These are phyloP conservation scores for Meripilus lineatus DNA, from an alignment of 1,284 basidiomycete genomes.

Conservation along the genomic window DNA sequence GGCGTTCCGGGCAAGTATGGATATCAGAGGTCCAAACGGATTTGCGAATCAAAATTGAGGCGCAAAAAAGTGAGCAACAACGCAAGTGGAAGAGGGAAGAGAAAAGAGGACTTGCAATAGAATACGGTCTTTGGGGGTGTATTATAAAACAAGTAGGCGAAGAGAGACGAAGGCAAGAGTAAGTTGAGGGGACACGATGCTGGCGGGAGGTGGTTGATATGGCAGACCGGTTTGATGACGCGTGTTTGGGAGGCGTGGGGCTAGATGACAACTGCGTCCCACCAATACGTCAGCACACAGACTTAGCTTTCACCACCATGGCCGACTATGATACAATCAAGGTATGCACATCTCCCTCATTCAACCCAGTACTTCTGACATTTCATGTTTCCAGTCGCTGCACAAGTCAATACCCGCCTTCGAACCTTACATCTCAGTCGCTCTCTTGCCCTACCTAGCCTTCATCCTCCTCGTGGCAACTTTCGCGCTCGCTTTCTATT, in stretches of 20 bases:
- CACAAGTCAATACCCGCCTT: conserved; percentile 58
- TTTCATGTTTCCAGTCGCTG: conserved; percentile 36
- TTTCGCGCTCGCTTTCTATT: conserved; percentile 82
- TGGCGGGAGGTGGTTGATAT: conserved; percentile 37
- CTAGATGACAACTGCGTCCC: conserved; percentile 12
- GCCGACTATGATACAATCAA: conserved; percentile 37
- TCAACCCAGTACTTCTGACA: conserved; percentile 8
- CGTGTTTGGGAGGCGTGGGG: conserved; percentile 33
- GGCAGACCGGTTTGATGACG: conserved; percentile 39
- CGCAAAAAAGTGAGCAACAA: background rate
- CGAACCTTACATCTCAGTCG: conserved; percentile 60
- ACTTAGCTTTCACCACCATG: conserved; percentile 26
- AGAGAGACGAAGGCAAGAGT: conserved; percentile 15
- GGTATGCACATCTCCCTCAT: conserved; percentile 25
- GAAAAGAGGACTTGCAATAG: conserved; percentile 1
- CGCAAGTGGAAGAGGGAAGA: background rate
- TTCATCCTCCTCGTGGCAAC: conserved; percentile 67
- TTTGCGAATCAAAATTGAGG: too few relatives aligned
- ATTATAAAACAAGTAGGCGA: conserved; percentile 2
- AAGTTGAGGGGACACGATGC: conserved; percentile 7
- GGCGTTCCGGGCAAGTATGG: too few relatives aligned
- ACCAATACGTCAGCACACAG: conserved; percentile 32
- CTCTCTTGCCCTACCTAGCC: conserved; percentile 68
- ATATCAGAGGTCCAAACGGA: too few relatives aligned
- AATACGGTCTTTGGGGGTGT: conserved; percentile 2